A percentile compares a stretch with the other conserved stretches of the same genome.
phyloP scores from a whole-genome alignment of 352 stramenopile species.

The Pythium biforme region DNA sequence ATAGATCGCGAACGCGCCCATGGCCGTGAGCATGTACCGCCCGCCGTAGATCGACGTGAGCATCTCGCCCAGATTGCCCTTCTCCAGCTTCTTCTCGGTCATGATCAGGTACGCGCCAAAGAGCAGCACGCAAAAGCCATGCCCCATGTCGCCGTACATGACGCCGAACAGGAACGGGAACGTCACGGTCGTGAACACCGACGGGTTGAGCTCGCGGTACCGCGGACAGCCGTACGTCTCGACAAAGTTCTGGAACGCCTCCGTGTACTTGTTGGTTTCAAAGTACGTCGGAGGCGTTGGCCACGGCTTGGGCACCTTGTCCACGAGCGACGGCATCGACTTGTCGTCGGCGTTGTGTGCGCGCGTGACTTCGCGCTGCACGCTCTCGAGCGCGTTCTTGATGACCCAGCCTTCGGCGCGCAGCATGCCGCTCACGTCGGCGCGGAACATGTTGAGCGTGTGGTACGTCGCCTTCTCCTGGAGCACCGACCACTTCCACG shows the following conservation, averaged over 20 bases:
- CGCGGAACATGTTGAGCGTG: slow-evolving; percentile 97
- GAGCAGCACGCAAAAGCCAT: slow-evolving; percentile 95
- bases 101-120: slow-evolving; percentile 94
- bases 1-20: slow-evolving; percentile 98
- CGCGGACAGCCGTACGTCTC: slow-evolving; percentile 98
- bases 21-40: slow-evolving; percentile 98
- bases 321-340: slow-evolving; percentile 92
- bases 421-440: slow-evolving; percentile 96
- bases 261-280: slow-evolving; percentile 99
- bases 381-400: slow-evolving; percentile 67
- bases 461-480: slow-evolving; percentile 98
- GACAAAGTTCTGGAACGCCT: slow-evolving; percentile 98
- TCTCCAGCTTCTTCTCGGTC: slow-evolving; percentile 88
- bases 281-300: slow-evolving; percentile 97
- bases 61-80: slow-evolving; percentile 91
- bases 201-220: slow-evolving; percentile 98
- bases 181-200: slow-evolving; percentile 98
- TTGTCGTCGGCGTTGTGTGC: slow-evolving; percentile 93
- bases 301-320: slow-evolving; percentile 94
- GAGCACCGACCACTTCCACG: slow-evolving; percentile 97
- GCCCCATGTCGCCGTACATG: slow-evolving; percentile 99
- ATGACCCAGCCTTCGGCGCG: slow-evolving; percentile 97
- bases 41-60: slow-evolving; percentile 88
- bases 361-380: slow-evolving; percentile 86
- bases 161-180: slow-evolving; percentile 99